phyloP scores from a whole-genome alignment of 2,329 filamentous ascomycete species.

The Diaporthe sp. region DNA sequence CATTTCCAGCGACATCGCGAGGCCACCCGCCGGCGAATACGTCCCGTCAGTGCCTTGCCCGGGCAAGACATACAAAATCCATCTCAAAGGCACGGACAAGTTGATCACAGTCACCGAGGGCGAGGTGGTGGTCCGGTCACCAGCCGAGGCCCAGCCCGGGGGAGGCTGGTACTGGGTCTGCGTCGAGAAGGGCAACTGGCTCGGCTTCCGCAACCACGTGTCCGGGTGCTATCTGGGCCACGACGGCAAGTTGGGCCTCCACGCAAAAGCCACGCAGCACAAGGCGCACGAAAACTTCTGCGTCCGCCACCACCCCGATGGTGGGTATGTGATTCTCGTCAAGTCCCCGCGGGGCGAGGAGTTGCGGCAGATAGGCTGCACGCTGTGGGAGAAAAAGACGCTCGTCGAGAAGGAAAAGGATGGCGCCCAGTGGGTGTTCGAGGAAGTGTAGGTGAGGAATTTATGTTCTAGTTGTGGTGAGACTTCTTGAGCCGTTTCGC shows the following conservation, averaged over 20 bases:
- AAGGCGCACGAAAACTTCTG: background rate
- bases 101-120: slow-evolving; percentile 21
- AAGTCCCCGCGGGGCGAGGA: background rate
- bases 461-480: fast-evolving
- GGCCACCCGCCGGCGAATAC: fast-evolving
- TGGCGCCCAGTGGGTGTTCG: background rate
- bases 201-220: slow-evolving; percentile 29
- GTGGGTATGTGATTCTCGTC: background rate
- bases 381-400: background rate
- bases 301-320: background rate
- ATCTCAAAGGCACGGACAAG: background rate
- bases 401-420: background rate
- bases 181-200: slow-evolving; percentile 16
- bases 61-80: slow-evolving; percentile 12
- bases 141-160: background rate
- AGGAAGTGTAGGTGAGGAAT: background rate
- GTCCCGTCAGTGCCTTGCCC: background rate
- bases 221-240: slow-evolving; percentile 6
- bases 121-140: background rate
- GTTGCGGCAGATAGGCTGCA: background rate
- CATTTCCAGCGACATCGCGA: background rate
- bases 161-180: slow-evolving; percentile 31
- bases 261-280: fast-evolving
- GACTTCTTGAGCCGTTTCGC: no score
- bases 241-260: background rate